Conservation (phyloP, 2,329 filamentous ascomycete genomes). For the Coniochaeta prunicola region DNA sequence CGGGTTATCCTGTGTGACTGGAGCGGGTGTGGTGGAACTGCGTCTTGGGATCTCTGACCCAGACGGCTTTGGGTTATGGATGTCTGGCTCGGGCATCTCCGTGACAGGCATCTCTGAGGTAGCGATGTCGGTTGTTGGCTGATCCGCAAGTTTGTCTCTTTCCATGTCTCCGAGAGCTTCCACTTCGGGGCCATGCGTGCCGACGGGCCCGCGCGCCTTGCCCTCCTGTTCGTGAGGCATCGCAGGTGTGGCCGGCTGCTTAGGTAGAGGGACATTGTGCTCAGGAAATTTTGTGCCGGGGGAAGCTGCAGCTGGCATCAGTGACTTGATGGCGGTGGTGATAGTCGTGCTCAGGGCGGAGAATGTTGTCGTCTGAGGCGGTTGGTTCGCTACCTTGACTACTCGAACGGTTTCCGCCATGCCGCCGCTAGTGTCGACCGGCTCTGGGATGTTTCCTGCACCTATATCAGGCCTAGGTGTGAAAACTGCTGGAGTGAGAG, state of each 20-base stretch:
- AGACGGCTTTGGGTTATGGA: too few relatives aligned
- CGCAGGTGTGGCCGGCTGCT: background rate
- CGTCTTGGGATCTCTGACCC: background rate
- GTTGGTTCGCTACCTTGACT: background rate
- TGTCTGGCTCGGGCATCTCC: too few relatives aligned
- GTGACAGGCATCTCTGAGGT: background rate
- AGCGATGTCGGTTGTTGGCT: background rate
- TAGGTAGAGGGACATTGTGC: background rate
- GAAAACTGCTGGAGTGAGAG: background rate
- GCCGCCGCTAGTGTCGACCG: background rate
- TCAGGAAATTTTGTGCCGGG: background rate
- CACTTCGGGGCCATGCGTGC: background rate
- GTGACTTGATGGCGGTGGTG: background rate
- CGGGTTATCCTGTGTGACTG: too few relatives aligned
- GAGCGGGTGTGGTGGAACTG: background rate
- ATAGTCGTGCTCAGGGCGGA: background rate
- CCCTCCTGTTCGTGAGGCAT: background rate
- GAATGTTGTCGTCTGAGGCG: background rate
- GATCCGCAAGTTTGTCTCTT: background rate
- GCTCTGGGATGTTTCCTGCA: background rate
- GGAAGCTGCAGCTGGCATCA: background rate
- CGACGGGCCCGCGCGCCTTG: background rate
- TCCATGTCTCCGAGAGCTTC: background rate
- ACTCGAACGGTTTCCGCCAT: background rate
- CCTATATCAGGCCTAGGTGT: background rate